phyloP scores from a whole-genome alignment of 345 rosid species.

The Ceriops tagal region DNA sequence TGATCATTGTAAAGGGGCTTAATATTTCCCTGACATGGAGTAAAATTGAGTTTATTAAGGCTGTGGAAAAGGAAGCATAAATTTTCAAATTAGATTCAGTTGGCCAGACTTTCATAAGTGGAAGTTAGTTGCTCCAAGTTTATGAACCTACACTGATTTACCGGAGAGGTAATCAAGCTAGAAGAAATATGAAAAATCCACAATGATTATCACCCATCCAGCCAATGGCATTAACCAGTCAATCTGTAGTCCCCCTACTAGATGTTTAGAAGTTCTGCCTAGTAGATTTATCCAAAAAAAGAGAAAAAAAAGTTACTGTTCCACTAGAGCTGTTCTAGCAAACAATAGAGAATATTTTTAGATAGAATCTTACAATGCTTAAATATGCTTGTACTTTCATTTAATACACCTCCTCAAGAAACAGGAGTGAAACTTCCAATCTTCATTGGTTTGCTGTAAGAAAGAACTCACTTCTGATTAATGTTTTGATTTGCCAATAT shows the following conservation, averaged over 20 bases:
- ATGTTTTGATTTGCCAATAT: neutral
- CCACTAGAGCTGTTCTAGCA: neutral
- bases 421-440: neutral
- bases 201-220: too few species aligned
- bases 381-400: neutral
- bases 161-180: neutral
- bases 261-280: neutral
- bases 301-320: neutral
- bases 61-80: neutral
- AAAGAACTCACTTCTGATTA: neutral
- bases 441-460: neutral
- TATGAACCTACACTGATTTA: neutral
- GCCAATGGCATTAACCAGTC: neutral
- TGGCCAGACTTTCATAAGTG: neutral
- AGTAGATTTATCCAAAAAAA: neutral
- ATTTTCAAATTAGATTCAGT: neutral
- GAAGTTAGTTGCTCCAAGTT: neutral
- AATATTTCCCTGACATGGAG: too few species aligned
- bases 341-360: neutral
- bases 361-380: neutral
- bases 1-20: neutral
- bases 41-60: neutral
- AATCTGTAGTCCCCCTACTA: neutral
- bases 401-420: neutral
- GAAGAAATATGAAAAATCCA: too few species aligned